These are phyloP conservation scores for Trichophyton verrucosum DNA, from an alignment of 2,329 filamentous ascomycete species.

Conservation along the genomic window DNA sequence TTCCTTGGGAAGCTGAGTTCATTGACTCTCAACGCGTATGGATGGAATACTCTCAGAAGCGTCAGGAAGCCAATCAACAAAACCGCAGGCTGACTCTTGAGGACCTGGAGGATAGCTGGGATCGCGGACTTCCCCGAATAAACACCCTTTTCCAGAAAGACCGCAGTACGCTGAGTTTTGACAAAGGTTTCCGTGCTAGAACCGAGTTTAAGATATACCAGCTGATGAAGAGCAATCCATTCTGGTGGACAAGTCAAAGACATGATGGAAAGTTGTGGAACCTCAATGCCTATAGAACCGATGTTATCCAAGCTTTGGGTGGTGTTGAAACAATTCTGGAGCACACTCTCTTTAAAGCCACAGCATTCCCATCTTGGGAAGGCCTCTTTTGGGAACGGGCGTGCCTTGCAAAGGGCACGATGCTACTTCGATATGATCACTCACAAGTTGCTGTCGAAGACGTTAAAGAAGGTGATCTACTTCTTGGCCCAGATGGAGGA, in stretches of 20 bases:
- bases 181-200: constrained; percentile 91
- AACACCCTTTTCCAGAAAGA: constrained; percentile 99
- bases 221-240: constrained; percentile 97
- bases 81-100: constrained; percentile 89
- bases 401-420: constrained; percentile 28
- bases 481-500: constrained; percentile 39
- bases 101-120: constrained; percentile 96
- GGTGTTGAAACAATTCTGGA: constrained; percentile 97
- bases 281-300: constrained; percentile 84
- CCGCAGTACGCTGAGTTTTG: constrained; percentile 88
- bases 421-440: constrained; percentile 34
- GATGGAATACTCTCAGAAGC: constrained; percentile 98
- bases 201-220: constrained; percentile 98
- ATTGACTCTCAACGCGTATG: constrained; percentile 97
- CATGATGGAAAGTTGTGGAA: constrained; percentile 98
- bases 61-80: constrained; percentile 91
- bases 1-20: constrained; percentile 97
- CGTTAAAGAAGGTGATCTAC: constrained; percentile 38
- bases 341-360: constrained; percentile 92
- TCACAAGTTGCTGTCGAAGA: constrained; percentile 37
- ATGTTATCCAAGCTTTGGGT: constrained; percentile 90
- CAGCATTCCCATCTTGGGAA: constrained; percentile 93
- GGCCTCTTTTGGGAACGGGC: constrained; percentile 76
- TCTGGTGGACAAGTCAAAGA: constrained; percentile 97
- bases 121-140: constrained; percentile 90